phyloP scores from a whole-genome alignment of 2,329 filamentous ascomycete species.

The Claviceps sp. region DNA sequence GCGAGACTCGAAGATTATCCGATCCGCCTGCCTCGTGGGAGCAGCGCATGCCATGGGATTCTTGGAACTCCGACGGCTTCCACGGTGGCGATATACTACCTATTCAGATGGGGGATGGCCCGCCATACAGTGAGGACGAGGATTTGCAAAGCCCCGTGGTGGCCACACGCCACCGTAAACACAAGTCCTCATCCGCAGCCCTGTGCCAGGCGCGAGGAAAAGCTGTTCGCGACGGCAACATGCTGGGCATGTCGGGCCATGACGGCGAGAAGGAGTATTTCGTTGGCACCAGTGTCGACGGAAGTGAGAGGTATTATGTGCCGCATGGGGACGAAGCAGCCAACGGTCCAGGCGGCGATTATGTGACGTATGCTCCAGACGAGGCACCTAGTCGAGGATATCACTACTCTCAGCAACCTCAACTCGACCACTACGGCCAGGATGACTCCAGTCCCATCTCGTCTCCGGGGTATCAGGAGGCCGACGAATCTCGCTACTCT shows the following conservation, averaged over 20 bases:
- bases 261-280: conserved; percentile 54
- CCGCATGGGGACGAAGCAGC: conserved; percentile 54
- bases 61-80: conserved; percentile 38
- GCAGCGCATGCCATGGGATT: conserved; percentile 46
- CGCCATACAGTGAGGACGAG: conserved; percentile 90
- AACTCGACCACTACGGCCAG: conserved; percentile 40
- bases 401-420: conserved; percentile 29
- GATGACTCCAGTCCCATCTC: conserved; percentile 39
- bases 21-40: conserved; percentile 72
- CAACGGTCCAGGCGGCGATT: conserved; percentile 66
- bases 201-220: conserved; percentile 30
- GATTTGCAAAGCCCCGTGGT: conserved; percentile 87
- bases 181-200: conserved; percentile 53
- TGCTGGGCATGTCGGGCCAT: conserved; percentile 35
- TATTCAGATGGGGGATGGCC: conserved; percentile 75
- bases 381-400: conserved; percentile 41
- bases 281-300: conserved; percentile 53
- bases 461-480: conserved; percentile 42
- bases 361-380: conserved; percentile 62
- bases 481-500: conserved; percentile 70
- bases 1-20: conserved; percentile 68
- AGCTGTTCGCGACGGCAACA: conserved; percentile 29
- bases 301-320: conserved; percentile 62
- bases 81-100: conserved; percentile 60
- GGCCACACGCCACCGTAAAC: conserved; percentile 71